Evolutionary conservation across 768 basidiomycete species (phyloP), one percentile per base, ranked within the genome.

Genomic region (Mrakia blollopis): DNA sequence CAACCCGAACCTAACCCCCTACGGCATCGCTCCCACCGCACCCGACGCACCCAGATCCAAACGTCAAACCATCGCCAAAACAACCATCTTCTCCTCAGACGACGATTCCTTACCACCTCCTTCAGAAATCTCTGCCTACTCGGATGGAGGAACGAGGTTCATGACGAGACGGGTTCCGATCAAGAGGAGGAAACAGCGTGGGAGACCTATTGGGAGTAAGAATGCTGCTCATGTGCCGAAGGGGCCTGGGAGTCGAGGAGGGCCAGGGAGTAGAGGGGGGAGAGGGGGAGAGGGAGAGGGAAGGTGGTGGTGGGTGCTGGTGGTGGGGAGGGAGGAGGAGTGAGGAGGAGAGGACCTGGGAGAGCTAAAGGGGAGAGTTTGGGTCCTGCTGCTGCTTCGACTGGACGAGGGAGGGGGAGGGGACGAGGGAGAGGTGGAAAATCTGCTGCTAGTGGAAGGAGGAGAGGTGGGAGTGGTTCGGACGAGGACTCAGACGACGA

Each of bases 11-110:
- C n/a, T n/a, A n/a, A n/a, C n/a, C n/a, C n/a, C 32, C 32, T 30
- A 14, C 14, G 63, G 32, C 3, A 44, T 14, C 11, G 11, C 44
- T 18, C 25, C 65, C 25, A 2, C 39, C 35, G 65, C 35, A 2
- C 65, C 65, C 37, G 65, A 37, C 65, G 35, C 25, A 10, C 21
- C 39, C 3, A 16, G 25, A 25, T 25, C 65, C 37, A 39, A 25
- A 68, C 65, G 35, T 41, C 65, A 68, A n/a, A 5, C 16, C 0
- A 39, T 39, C 25, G 65, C 18, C 39, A 68, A 68, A 39, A 68
- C 65, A 16, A 68, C 65, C n/a, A 8, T 18, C 35, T 68, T 68
- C 65, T 68, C 65, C 65, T 68, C 65, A 25, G 65, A 68, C 65
- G 65, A 68, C 65, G 65, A 68, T 23, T 10, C 25, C 16, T 23